Evolutionary conservation across 23 red algal species (phyloP).

Genomic region (Gracilaria caudata): DNA sequence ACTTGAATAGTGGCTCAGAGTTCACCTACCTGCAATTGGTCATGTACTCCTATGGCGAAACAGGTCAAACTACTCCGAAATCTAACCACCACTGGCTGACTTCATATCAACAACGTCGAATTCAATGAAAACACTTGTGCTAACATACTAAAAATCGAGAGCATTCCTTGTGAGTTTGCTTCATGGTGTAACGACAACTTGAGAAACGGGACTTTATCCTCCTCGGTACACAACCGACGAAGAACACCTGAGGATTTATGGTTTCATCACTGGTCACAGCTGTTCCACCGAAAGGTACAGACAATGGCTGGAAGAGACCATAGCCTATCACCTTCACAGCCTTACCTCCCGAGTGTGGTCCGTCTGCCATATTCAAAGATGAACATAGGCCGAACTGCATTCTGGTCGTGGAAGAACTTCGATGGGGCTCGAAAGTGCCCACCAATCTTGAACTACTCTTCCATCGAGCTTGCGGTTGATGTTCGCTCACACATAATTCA

Average conservation of each 20-base stretch:
- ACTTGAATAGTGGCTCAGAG: constrained; percentile 52
- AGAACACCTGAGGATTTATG: constrained; percentile 30
- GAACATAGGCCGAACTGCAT: constrained; percentile 42
- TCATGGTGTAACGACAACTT: constrained; percentile 36
- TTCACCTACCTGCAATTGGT: constrained; percentile 59
- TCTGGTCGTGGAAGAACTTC: constrained; percentile 47
- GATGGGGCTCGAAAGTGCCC: constrained; percentile 1
- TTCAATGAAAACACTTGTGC: constrained; percentile 43
- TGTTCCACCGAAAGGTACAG: constrained; percentile 45
- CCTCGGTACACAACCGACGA: constrained; percentile 25
- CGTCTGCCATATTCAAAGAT: constrained; percentile 18
- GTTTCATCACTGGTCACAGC: neutral
- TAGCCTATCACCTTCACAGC: constrained; percentile 62
- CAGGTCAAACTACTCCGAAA: constrained; percentile 37
- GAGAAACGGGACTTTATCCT: neutral
- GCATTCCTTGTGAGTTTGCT: constrained; percentile 27
- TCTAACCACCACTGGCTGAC: constrained; percentile 30
- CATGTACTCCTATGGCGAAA: constrained; percentile 32
- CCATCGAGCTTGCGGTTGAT: neutral
- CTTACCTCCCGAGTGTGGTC: constrained; percentile 34
- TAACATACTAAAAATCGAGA: constrained; percentile 47
- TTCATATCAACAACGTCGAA: constrained; percentile 27
- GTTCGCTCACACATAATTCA: constrained; percentile 55
- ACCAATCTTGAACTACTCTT: constrained; percentile 26
- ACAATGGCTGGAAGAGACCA: constrained; percentile 51